These are phyloP conservation scores for Penicillium sp. DNA, from an alignment of 2,329 filamentous ascomycete genomes.

Conservation along the genomic window DNA sequence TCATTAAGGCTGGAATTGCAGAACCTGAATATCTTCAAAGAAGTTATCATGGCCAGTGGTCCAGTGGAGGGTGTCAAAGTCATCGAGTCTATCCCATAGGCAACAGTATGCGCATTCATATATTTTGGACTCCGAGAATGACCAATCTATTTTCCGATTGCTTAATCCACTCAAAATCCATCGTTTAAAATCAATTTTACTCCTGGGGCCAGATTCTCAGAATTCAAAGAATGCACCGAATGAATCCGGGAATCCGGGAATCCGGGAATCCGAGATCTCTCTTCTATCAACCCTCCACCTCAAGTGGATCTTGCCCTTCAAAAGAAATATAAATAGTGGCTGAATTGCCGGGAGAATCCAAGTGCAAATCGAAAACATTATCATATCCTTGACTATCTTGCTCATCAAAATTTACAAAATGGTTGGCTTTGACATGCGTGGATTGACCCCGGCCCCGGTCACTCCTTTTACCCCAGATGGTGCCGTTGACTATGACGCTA, in stretches of 20 bases:
- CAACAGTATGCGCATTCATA: background rate
- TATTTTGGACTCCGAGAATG: too few relatives aligned
- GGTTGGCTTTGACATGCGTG: conserved; percentile 51
- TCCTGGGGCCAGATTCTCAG: too few relatives aligned
- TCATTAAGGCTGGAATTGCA: background rate
- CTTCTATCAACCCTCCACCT: too few relatives aligned
- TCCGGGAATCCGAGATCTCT: background rate
- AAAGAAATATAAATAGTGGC: too few relatives aligned
- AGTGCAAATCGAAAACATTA: too few relatives aligned
- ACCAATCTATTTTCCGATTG: too few relatives aligned
- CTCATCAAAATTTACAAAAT: conserved; percentile 13
- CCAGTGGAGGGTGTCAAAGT: conserved; percentile 8
- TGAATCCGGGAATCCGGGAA: background rate
- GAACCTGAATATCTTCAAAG: background rate
- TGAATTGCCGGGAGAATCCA: too few relatives aligned
- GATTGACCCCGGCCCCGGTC: conserved; percentile 57
- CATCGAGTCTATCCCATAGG: background rate
- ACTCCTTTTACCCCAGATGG: conserved; percentile 57
- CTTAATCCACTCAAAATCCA: too few relatives aligned
- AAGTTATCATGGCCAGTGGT: conserved; percentile 1
- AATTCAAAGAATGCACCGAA: too few relatives aligned
- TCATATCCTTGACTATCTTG: background rate
- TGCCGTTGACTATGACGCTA: conserved; percentile 56
- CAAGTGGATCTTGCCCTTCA: too few relatives aligned
- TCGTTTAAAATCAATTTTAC: too few relatives aligned